Base-by-base conservation (phyloP, 2,329 filamentous ascomycete species). In the Phaeoacremonium minimum region DNA sequence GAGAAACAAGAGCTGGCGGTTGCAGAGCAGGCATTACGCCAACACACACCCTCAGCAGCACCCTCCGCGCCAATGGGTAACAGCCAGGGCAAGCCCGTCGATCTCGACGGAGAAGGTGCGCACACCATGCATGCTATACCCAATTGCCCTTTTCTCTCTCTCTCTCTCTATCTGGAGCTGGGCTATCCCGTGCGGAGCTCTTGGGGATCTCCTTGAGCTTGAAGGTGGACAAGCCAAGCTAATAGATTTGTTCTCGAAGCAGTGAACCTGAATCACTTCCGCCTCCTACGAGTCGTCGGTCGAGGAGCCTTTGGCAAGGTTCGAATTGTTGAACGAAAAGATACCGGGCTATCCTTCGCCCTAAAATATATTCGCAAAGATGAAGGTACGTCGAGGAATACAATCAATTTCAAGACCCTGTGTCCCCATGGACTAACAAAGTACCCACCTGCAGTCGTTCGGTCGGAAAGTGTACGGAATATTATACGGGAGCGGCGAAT, bases 301-400 rank as follows among this genome's bases (percentile, higher is more conserved):
- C 94, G 95, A 63, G 93, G 93, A 54, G 93, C 93, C 39, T 98
- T 98, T 70, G 93, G 93, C 55, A 98, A 98, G 67, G 93, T 98
- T 44, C 85, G 93, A 55, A 98, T 98, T 49, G 93, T 98, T 56
- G 93, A 98, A 73, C 81, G 90, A 49, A 97, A 97, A 66, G 93
- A 98, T 58, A 95, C 89, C 2, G 84, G 83, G 38, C 67, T 97
- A 52, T 91, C 90, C 4, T 98, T 98, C 63, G 93, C 93, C 30
- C 75, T 98, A 47, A 98, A 98, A 65, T 97, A 97, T 63, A 97
- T 97, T 47, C 83, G 90, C 49, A 97, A 96, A 77, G 91, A 97
- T 85, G 91, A 97, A 79, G 87, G 89, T 90, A 56, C 44, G 80
- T 31, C 26, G 6, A 38, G 13, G 20, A 22, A n/a, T n/a, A n/a